Conservation (phyloP, 345 rosid species). For the Ceriops decandra region DNA sequence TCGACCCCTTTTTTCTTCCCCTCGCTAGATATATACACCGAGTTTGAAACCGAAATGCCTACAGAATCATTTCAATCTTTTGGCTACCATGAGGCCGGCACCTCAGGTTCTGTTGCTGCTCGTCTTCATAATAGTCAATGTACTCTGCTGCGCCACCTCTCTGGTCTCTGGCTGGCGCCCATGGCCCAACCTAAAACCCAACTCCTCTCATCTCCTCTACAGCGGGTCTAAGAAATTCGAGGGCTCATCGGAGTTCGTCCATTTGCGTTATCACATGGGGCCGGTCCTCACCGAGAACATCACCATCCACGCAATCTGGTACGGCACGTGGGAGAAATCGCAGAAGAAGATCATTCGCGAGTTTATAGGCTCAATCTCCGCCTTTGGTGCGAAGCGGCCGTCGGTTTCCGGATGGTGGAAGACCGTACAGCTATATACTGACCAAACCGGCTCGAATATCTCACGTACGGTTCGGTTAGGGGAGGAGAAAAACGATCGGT, state of each 20-base stretch:
- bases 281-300: conserved; percentile 86
- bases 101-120: background rate
- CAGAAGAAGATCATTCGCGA: conserved; percentile 86
- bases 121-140: conserved; percentile 1
- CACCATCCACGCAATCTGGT: conserved; percentile 89
- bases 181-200: conserved; percentile 51
- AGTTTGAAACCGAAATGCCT: background rate
- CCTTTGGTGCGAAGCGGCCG: conserved; percentile 46
- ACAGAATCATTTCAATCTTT: background rate
- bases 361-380: conserved; percentile 78
- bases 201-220: conserved; percentile 47
- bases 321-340: conserved; percentile 68
- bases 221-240: conserved; percentile 71
- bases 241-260: conserved; percentile 89
- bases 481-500: conserved; percentile 79
- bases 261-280: conserved; percentile 88
- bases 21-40: background rate
- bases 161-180: conserved; percentile 51
- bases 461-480: conserved; percentile 41
- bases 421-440: conserved; percentile 80
- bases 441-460: conserved; percentile 58
- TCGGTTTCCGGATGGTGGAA: conserved; percentile 96
- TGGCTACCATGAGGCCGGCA: conserved; percentile 4
- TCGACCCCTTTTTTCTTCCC: too few species aligned
- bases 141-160: conserved; percentile 26